These are phyloP conservation scores for Scedosporium aurantiacum DNA, from an alignment of 2,329 filamentous ascomycete species.

Conservation along the genomic window DNA sequence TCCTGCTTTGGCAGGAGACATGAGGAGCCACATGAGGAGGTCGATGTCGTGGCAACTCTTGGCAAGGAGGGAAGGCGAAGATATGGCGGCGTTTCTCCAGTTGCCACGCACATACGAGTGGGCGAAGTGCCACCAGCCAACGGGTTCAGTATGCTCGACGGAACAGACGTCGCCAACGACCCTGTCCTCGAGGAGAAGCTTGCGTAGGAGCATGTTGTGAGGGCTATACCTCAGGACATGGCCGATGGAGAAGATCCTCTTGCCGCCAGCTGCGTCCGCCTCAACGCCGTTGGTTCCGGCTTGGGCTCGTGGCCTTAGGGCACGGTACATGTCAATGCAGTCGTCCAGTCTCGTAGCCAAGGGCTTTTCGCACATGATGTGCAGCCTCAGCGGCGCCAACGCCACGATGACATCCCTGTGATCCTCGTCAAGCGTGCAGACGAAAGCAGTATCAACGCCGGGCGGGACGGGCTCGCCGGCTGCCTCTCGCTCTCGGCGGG, in stretches of 20 bases:
- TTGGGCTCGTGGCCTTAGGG: constrained; percentile 29
- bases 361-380: constrained; percentile 94
- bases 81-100: constrained; percentile 71
- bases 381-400: constrained; percentile 58
- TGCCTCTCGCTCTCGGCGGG: constrained; percentile 42
- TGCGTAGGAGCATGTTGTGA: constrained; percentile 76
- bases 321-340: constrained; percentile 62
- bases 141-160: constrained; percentile 83
- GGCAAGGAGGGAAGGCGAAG: constrained; percentile 74
- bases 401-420: constrained; percentile 72
- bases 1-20: constrained; percentile 38
- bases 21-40: constrained; percentile 81
- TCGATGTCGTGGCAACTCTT: constrained; percentile 98
- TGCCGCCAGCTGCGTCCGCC: constrained; percentile 8
- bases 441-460: constrained; percentile 51
- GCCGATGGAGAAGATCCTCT: constrained; percentile 70
- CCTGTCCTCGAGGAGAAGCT: constrained; percentile 62
- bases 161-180: constrained; percentile 77
- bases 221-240: constrained; percentile 91
- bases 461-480: constrained; percentile 36
- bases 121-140: constrained; percentile 93
- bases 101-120: constrained; percentile 90
- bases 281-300: constrained; percentile 14
- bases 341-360: constrained; percentile 69
- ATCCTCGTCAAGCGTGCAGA: constrained; percentile 73